These are phyloP conservation scores for Solanum chiquidenum DNA, from an alignment of 257 asterid genomes.

Conservation along the genomic window DNA sequence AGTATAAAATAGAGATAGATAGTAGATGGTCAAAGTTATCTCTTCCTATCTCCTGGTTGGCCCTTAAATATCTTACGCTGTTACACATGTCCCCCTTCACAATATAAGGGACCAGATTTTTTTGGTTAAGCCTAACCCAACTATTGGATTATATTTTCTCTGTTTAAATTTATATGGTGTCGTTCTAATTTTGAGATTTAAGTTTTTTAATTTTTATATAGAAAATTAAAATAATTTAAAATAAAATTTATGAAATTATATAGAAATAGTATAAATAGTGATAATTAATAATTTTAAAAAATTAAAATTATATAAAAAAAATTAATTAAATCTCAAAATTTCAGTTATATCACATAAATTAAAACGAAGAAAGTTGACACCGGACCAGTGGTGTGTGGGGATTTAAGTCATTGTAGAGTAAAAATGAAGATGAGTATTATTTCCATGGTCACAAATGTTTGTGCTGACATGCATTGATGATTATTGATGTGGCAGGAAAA, in stretches of 20 bases:
- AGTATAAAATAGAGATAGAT: too few species aligned
- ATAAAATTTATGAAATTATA: too few species aligned
- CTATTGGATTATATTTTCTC: too few species aligned
- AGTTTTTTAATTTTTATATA: too few species aligned
- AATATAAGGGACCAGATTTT: neutral
- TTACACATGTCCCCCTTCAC: neutral
- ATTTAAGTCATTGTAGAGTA: neutral
- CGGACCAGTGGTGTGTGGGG: neutral
- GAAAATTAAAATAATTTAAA: too few species aligned
- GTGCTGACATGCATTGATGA: neutral
- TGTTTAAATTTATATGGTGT: too few species aligned
- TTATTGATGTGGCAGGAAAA: neutral
- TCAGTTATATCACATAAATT: too few species aligned
- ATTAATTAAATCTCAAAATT: too few species aligned
- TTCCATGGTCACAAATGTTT: neutral
- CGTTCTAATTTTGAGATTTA: too few species aligned
- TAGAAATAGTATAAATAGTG: accelerated
- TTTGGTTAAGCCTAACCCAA: neutral
- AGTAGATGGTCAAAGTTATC: neutral
- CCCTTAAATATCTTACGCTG: neutral
- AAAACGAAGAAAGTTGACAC: accelerated
- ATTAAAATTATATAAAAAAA: too few species aligned
- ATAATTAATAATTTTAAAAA: too few species aligned
- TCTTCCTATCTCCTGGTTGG: neutral
- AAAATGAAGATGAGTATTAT: neutral